A percentile compares a stretch with the other conserved stretches of the same genome.
Conservation (phyloP, 345 rosid genomes). For the Sisymbrium irio region DNA sequence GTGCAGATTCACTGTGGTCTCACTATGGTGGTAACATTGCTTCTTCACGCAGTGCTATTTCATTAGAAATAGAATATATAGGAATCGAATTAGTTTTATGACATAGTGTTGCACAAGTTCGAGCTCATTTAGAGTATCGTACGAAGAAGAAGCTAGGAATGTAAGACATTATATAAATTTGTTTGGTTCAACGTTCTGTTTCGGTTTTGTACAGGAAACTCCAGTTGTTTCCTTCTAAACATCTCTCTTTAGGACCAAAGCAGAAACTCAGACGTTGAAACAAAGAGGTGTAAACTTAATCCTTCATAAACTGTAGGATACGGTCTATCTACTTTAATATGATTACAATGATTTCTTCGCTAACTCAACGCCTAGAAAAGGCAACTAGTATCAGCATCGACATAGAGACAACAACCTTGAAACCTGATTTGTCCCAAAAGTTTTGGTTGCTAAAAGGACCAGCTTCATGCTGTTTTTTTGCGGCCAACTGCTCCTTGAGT, state of each 20-base stretch:
- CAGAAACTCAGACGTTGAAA: conserved; percentile 15
- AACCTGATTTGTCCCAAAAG: conserved; percentile 83
- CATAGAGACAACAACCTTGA: conserved; percentile 79
- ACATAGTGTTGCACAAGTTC: conserved; percentile 9
- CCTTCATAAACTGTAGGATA: conserved; percentile 20
- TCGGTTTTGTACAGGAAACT: conserved; percentile 29
- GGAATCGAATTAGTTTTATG: conserved; percentile 17
- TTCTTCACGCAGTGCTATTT: conserved; percentile 20
- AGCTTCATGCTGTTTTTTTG: conserved; percentile 40
- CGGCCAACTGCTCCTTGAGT: conserved; percentile 61
- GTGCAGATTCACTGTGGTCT: conserved; percentile 18
- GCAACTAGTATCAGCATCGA: conserved; percentile 82
- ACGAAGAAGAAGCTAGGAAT: conserved; percentile 13
- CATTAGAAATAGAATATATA: conserved; percentile 23
- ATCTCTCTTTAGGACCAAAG: conserved; percentile 11
- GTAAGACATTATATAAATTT: conserved; percentile 23
- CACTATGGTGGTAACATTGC: conserved; percentile 8
- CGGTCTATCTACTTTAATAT: conserved; percentile 11
- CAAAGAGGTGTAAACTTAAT: conserved; percentile 18
- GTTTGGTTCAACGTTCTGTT: conserved; percentile 25
- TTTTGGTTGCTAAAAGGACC: conserved; percentile 44
- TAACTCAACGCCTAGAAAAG: conserved; percentile 63
- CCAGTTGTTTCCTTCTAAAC: not conserved
- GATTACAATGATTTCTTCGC: not conserved
- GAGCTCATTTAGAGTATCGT: conserved; percentile 12